These are phyloP conservation scores for Colletotrichum cuscutae DNA, from an alignment of 2,329 filamentous ascomycete genomes.

Conservation along the genomic window DNA sequence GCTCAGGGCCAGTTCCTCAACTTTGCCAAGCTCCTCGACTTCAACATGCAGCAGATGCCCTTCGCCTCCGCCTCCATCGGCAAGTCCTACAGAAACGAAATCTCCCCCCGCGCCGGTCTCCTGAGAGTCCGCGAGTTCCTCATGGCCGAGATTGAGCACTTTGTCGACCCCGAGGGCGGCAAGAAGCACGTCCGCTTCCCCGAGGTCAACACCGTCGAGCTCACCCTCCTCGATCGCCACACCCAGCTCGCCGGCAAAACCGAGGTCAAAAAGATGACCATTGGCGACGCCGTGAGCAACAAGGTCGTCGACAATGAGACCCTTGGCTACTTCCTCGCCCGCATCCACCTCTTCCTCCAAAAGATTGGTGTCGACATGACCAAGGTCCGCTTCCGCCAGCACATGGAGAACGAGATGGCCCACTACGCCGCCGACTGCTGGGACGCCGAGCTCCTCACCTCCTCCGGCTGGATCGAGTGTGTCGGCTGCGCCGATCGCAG, in stretches of 20 bases:
- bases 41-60: slow-evolving; percentile 94
- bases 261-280: slow-evolving; percentile 74
- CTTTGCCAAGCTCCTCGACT: slow-evolving; percentile 95
- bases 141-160: slow-evolving; percentile 99
- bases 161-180: slow-evolving; percentile 91
- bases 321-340: slow-evolving; percentile 94
- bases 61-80: slow-evolving; percentile 98
- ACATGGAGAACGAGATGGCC: slow-evolving; percentile 83
- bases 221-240: slow-evolving; percentile 85
- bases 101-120: slow-evolving; percentile 91
- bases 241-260: slow-evolving; percentile 91
- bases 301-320: slow-evolving; percentile 96
- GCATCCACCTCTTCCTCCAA: slow-evolving; percentile 90
- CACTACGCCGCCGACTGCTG: slow-evolving; percentile 98
- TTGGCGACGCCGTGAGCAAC: slow-evolving; percentile 86
- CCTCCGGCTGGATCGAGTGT: slow-evolving; percentile 97
- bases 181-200: slow-evolving; percentile 94
- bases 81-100: slow-evolving; percentile 98
- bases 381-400: slow-evolving; percentile 96
- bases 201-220: slow-evolving; percentile 84
- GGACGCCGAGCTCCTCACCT: slow-evolving; percentile 93
- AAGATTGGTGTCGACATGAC: slow-evolving; percentile 87
- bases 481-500: slow-evolving; percentile 96
- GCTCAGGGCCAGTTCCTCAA: slow-evolving; percentile 98
- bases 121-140: slow-evolving; percentile 95